Percentiles rank a stretch among this genome's conserved stretches.
These are phyloP conservation scores for Pseudogymnoascus sp. DNA, from an alignment of 2,329 filamentous ascomycete genomes.

Conservation along the genomic window DNA sequence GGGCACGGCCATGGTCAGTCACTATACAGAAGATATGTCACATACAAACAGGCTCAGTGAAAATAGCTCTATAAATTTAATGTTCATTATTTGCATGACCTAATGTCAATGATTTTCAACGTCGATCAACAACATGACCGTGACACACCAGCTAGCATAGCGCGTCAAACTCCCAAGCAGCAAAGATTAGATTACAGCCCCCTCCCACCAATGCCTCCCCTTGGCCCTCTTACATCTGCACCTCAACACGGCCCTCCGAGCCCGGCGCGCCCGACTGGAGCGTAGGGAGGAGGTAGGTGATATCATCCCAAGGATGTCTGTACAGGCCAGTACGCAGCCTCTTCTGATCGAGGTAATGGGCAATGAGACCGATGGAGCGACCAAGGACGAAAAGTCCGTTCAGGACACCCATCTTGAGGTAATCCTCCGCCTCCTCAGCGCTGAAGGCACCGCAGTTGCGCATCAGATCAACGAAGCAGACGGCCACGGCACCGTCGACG, in stretches of 20 bases:
- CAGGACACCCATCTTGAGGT: constrained; percentile 97
- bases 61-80: constrained; percentile 3
- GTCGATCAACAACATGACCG: constrained; percentile 1
- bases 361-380: constrained; percentile 96
- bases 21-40: neutral
- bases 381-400: constrained; percentile 99
- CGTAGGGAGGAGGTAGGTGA: constrained; percentile 86
- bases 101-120: constrained; percentile 6
- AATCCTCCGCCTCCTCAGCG: constrained; percentile 93
- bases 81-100: constrained; percentile 9
- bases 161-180: constrained; percentile 7
- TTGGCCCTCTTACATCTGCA: constrained; percentile 50
- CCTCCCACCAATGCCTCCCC: neutral
- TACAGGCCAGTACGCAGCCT: constrained; percentile 95
- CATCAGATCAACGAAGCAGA: constrained; percentile 97
- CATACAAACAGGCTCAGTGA: neutral
- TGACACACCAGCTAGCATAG: constrained; percentile 6
- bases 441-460: constrained; percentile 98
- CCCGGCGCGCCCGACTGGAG: constrained; percentile 66
- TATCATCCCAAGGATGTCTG: constrained; percentile 98
- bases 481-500: constrained; percentile 95
- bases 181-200: constrained; percentile 5
- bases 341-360: constrained; percentile 99
- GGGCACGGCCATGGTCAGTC: neutral
- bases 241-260: constrained; percentile 82